Evolutionary conservation across 2,329 filamentous ascomycete species (phyloP), one percentile per base, ranked within the genome.

Genomic region (Fusarium guadeloupense): DNA sequence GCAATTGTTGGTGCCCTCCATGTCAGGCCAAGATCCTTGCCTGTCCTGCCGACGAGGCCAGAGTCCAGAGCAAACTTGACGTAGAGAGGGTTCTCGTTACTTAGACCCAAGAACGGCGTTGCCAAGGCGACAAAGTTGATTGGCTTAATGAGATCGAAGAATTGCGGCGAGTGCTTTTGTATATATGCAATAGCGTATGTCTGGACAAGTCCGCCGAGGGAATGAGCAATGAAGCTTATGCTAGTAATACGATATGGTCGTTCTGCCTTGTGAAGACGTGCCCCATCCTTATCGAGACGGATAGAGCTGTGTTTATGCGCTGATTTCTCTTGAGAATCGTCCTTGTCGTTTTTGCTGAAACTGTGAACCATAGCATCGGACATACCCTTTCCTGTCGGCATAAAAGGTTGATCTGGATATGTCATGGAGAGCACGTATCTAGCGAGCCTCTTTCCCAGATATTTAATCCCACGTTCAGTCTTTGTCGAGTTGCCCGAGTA

Each of bases 31-130:
- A 99, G 82, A 77, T 99, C 95, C 75, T 98, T 92, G 8, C 95
- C 95, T 4, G 95, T 97, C 48, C 94, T 86, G n/a, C 95, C 95
- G 13, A 99, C 94, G 2, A 99, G 83, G 0, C 95, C 95, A 77
- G 98, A 96, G 73, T 99, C 95, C 4, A 99, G 81, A 0, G 95
- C 95, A 74, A 99, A 98, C 70, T 93, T 96, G 75, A 99, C 91
- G 73, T 99, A 99, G 52, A 98, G 83, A 0, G 95, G 95, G 68
- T 99, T 99, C 73, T 99, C 95, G 73, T 99, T 97, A 75, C 94
- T 98, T 31, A 98, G 80, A 0, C 94, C 94, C 2, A 98, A 79
- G 65, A 97, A 92, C 0, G 94, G 94, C 1, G 93, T 89, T 14
- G 94, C 93, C 66, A 98, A 79, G 23, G 90, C 84, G 64, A 98